Evolutionary conservation across 2,329 filamentous ascomycete genomes (phyloP), one percentile per base, ranked within the genome.

Genomic region (Aspergillus sp.): DNA sequence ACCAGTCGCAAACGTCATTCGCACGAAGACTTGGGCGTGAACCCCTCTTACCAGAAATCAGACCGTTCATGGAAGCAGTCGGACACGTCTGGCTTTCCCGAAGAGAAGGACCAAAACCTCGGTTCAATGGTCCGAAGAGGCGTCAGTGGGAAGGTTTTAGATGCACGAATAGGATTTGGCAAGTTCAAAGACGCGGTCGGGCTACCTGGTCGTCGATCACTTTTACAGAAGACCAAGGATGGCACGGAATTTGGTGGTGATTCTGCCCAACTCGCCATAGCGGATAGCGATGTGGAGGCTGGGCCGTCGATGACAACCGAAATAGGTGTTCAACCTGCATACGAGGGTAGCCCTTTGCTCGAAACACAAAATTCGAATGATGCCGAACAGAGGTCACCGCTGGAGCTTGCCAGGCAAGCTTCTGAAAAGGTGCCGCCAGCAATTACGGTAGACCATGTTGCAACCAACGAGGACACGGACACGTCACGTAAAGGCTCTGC

Each of bases 151-250:
- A 89, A 89, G 63, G 89, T 90, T 70, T 90, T 84, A 61, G 91
- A 96, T 73, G 90, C 91, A 46, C 87, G 89, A 47, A 91, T 89
- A 56, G 91, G 92, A 0, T 82, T 96, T 56, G 90, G 90, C 2
- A 87, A 90, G 37, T 92, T 97, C 71, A 93, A 93, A 69, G 91
- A 93, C 69, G 91, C 87, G 3, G 89, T 96, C 37, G 90, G 56
- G 11, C 39, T 58, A 33, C 56, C 50, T 6, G 51, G 90, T 25
- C 68, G 73, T 43, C 76, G 76, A 21, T 76, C 73, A 21, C 74
- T 79, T 64, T 70, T 76, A 43, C 70, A 73, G 45, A 76, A 72
- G 46, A 65, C 71, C 11, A 75, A 73, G 61, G 76, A 78, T 6
- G 68, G 65, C 7, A 39, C 62, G 2, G 73, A 73, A 25, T 41